Evolutionary conservation across 306 rosid genomes (phyloP).

Genomic region (Fragaria nilgerrensis): DNA sequence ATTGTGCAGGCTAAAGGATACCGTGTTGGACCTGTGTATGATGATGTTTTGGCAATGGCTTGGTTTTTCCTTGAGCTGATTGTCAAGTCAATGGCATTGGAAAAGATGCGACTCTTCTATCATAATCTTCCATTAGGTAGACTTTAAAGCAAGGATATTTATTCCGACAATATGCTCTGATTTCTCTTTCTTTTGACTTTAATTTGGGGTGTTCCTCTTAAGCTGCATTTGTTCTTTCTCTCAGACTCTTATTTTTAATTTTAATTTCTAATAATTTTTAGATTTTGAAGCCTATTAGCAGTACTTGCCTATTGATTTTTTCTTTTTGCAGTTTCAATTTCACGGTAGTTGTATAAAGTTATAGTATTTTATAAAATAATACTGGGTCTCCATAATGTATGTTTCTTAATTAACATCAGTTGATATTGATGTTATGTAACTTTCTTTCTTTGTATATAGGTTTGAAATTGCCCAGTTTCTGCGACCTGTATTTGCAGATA

Average conservation of each 20-base stretch:
- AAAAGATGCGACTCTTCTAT: conserved; percentile 88
- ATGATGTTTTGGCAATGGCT: conserved; percentile 98
- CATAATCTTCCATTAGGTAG: conserved; percentile 89
- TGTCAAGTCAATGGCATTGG: conserved; percentile 98
- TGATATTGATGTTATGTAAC: not conserved
- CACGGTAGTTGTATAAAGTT: not conserved
- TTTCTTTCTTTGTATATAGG: not conserved
- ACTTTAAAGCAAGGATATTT: conserved; percentile 12
- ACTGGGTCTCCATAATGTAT: not conserved
- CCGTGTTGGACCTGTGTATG: conserved; percentile 99
- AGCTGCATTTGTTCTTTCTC: not conserved
- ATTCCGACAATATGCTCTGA: not conserved
- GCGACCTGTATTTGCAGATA: not conserved
- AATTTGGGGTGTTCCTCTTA: not conserved
- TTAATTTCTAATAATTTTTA: too few species aligned
- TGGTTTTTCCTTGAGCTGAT: conserved; percentile 97
- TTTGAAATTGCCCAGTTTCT: not conserved
- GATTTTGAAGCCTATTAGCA: not conserved
- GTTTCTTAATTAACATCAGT: not conserved
- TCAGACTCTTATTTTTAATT: not conserved
- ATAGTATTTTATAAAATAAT: not conserved
- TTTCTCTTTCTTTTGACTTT: not conserved
- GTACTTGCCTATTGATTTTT: not conserved
- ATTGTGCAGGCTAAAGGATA: conserved; percentile 94
- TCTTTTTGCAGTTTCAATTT: not conserved